These are phyloP conservation scores for Wilcoxina mikolae DNA, from an alignment of 495 filamentous ascomycete species.

Conservation along the genomic window DNA sequence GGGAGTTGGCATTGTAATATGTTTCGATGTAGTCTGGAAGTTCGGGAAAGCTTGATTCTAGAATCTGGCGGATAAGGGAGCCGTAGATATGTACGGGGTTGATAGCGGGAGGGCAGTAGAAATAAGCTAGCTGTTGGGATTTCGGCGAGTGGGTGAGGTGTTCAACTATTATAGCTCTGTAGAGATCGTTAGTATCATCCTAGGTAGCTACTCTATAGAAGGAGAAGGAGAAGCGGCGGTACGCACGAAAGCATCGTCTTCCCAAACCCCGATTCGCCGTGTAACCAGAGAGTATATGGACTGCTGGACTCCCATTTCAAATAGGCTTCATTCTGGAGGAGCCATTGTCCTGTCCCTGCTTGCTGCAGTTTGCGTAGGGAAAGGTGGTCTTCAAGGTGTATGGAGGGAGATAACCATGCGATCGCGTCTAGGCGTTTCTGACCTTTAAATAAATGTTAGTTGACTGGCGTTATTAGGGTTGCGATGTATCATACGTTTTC, in stretches of 20 bases:
- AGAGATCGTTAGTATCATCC: no score
- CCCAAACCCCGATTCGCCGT: neutral
- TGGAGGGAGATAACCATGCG: neutral
- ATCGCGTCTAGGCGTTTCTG: neutral
- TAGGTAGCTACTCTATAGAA: no score
- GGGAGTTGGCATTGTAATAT: neutral
- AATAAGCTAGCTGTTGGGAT: neutral
- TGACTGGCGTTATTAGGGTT: no score
- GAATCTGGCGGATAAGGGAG: slow-evolving; percentile 7
- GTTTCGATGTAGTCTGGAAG: neutral
- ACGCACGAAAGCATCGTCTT: neutral
- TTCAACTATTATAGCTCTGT: neutral
- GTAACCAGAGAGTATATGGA: neutral
- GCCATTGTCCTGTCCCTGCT: neutral
- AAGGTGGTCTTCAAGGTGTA: neutral
- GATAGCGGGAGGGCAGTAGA: neutral
- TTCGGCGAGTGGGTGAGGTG: neutral
- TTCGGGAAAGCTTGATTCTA: neutral
- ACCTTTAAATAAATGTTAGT: no score
- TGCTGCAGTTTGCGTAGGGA: neutral
- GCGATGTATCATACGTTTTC: neutral
- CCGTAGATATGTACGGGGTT: neutral
- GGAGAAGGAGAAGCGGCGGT: no score
- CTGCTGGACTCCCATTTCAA: neutral
- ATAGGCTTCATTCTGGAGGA: neutral